Base-by-base conservation (phyloP, 1,139 yeast genomes). In the Sporopachydermia cereana region DNA sequence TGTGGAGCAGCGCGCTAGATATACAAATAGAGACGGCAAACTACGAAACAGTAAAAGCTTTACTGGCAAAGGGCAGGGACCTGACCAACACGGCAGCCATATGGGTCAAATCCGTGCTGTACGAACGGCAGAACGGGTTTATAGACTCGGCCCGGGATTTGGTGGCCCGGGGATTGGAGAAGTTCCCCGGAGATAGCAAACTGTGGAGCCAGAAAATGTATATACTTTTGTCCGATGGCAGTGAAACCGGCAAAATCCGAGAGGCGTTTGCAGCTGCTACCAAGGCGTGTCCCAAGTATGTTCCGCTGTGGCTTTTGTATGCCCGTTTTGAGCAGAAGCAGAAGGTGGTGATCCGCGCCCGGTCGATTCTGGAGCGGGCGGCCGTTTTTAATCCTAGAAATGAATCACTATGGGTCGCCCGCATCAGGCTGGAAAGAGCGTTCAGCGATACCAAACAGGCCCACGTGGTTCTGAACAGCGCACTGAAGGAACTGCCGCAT, bases 361-460 rank as follows among this genome's bases (percentile, higher is more conserved):
- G 96, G 47, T 79, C 95, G 0, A 68, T 74, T 1, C 60, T 88
- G 16, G 96, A 86, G 53, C 66, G 76, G 30, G 95, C 86, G 0
- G 59, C 84, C 2, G 53, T 77, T 16, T 66, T 67, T 27, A 73
- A 72, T 47, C 77, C 80, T 0, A 55, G 66, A 2, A 63, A 65
- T 31, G 83, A 76, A 27, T 47, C 48, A 14, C 52, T 88, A 2
- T 80, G 86, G 79, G 57, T 69, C 3, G 80, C 73, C 24, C 74
- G 78, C 49, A 67, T 85, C 7, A 54, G 64, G 23, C 63, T 88
- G 34, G 97, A 91, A 57, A 57, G 59, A 41, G 53, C 71, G 25
- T 61, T 69, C 5, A 66, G 71, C 0, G 79, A 81, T 50, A 43
- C 56, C 18, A 59, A 66, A 0, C 80, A 79, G 41, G 84, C 85